Evolutionary conservation across 2,329 filamentous ascomycete species (phyloP).

Genomic region (Claviceps capensis): DNA sequence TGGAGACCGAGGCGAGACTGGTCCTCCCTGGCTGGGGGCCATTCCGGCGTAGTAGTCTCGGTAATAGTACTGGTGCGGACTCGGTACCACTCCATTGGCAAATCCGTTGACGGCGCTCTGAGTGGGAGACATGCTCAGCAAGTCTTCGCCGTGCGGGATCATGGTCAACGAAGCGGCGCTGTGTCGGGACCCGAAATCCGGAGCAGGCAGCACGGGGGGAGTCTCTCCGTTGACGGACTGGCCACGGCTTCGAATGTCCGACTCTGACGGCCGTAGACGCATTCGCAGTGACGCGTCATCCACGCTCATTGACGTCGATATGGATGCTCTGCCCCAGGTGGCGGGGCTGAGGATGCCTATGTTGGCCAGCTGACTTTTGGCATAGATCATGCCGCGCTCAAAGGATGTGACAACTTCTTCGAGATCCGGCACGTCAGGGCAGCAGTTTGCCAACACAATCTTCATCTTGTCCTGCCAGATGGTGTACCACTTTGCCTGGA

Average conservation of each 20-base stretch:
- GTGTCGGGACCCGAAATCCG: constrained; percentile 50
- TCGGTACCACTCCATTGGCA: constrained; percentile 20
- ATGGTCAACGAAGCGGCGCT: constrained; percentile 27
- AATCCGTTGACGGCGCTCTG: constrained; percentile 15
- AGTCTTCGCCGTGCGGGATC: constrained; percentile 17
- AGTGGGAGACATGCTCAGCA: constrained; percentile 48
- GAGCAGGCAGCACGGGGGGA: constrained; percentile 48
- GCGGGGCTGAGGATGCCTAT: constrained; percentile 69
- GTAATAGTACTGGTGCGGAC: constrained; percentile 42
- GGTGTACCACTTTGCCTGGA: constrained; percentile 71
- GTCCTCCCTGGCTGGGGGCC: constrained; percentile 34
- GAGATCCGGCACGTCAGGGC: constrained; percentile 47
- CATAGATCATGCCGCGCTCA: constrained; percentile 62
- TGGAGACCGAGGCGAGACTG: constrained; percentile 41
- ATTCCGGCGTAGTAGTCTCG: constrained; percentile 36
- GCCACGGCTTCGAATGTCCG: constrained; percentile 40
- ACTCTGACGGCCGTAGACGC: constrained; percentile 34
- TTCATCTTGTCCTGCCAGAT: constrained; percentile 76
- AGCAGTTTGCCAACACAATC: constrained; percentile 52
- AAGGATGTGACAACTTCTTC: constrained; percentile 66
- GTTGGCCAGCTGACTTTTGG: constrained; percentile 56
- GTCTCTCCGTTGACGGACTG: constrained; percentile 49
- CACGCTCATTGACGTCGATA: constrained; percentile 43
- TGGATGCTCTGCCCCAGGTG: constrained; percentile 44
- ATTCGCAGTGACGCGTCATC: constrained; percentile 36